phyloP scores from a whole-genome alignment of 345 rosid species.

The Gossypium turneri region DNA sequence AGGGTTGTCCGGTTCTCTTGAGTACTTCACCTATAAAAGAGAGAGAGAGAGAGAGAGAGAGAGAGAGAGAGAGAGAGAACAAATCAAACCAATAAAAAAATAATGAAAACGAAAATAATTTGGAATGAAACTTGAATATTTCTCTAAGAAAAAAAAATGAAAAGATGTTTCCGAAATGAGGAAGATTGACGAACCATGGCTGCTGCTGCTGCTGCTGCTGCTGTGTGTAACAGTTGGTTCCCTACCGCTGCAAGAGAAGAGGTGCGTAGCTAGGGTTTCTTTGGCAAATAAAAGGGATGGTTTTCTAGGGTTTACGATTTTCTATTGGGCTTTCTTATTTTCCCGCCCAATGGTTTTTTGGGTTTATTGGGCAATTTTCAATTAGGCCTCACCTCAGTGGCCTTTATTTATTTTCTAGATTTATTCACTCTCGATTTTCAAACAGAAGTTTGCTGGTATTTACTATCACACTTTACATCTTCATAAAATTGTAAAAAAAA shows the following conservation, averaged over 20 bases:
- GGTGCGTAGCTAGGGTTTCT: background rate
- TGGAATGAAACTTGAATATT: background rate
- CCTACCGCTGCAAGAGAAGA: background rate
- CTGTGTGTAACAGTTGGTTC: background rate
- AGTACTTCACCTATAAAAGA: constrained; percentile 57
- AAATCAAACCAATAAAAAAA: background rate
- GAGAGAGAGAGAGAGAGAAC: background rate
- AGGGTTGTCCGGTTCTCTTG: constrained; percentile 66
- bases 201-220: constrained; percentile 8
- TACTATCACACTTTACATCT: no score
- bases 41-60: background rate
- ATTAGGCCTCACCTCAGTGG: background rate
- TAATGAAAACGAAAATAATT: background rate
- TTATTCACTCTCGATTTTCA: no score
- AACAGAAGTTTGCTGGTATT: no score
- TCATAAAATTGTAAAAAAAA: no score
- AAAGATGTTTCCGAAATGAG: background rate
- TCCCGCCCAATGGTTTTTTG: no score
- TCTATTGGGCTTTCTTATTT: background rate
- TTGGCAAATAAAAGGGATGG: background rate
- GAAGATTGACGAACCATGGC: constrained; percentile 23
- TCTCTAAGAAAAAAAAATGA: background rate
- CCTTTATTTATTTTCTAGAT: no score
- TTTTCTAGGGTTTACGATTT: constrained; percentile 7
- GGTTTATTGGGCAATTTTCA: background rate